A percentile compares a stretch with the other conserved stretches of the same genome.
Conservation (phyloP, 345 rosid genomes). For the Eucalyptus curtisii region DNA sequence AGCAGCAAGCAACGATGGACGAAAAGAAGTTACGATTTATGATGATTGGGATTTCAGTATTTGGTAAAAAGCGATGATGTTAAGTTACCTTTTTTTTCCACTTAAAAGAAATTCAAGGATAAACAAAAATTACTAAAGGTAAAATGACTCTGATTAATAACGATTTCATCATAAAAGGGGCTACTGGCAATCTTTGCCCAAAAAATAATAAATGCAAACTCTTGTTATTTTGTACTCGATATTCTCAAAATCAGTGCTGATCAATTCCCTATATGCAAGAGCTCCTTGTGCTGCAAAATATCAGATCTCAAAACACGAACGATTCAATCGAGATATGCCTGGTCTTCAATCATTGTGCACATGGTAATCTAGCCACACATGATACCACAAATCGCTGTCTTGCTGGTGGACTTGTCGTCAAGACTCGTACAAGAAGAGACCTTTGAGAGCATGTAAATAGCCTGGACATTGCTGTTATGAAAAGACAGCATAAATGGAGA, state of each 20-base stretch:
- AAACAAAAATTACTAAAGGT: background rate
- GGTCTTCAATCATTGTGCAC: background rate
- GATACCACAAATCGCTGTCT: background rate
- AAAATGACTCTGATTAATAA: background rate
- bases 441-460: background rate
- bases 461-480: background rate
- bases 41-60: background rate
- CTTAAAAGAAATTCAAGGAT: background rate
- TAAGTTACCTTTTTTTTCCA: background rate
- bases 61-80: background rate
- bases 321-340: background rate
- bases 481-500: background rate
- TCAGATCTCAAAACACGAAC: background rate
- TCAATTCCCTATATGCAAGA: background rate
- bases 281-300: background rate
- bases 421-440: background rate
- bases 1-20: background rate
- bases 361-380: background rate
- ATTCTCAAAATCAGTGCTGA: background rate
- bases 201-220: background rate
- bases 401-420: background rate
- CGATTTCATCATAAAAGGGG: background rate
- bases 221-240: background rate
- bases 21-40: background rate
- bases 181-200: background rate